These are phyloP conservation scores for Podaxis pistillaris DNA, from an alignment of 768 basidiomycete species.

Conservation along the genomic window DNA sequence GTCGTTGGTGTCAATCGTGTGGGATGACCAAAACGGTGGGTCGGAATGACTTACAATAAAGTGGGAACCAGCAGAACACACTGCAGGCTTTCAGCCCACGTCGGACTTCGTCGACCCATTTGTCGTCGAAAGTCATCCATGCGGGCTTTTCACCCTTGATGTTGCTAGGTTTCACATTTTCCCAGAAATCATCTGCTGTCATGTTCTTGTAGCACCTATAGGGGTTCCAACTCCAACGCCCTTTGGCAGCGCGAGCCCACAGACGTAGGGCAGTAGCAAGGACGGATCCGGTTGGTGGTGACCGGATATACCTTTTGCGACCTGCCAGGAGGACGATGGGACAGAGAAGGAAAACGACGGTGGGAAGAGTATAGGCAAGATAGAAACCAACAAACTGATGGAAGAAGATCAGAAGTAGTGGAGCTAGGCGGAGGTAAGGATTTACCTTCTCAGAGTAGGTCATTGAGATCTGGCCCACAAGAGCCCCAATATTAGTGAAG, in stretches of 20 bases:
- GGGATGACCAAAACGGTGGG: background rate
- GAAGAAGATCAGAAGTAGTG: background rate
- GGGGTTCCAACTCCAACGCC: conserved; percentile 58
- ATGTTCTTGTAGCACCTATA: conserved; percentile 45
- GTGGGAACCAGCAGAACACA: conserved; percentile 61
- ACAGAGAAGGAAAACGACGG: conserved; percentile 56
- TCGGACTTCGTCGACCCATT: conserved; percentile 75
- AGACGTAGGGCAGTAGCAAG: conserved; percentile 48
- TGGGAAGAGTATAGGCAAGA: conserved; percentile 65
- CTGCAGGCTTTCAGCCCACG: conserved; percentile 73
- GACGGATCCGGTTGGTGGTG: conserved; percentile 68
- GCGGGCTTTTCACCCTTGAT: conserved; percentile 40
- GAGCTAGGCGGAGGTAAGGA: background rate
- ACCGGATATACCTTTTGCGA: conserved; percentile 49
- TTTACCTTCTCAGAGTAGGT: conserved; percentile 61
- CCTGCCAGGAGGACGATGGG: conserved; percentile 59
- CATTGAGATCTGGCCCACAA: conserved; percentile 71
- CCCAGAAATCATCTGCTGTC: conserved; percentile 69
- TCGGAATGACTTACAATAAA: conserved; percentile 51
- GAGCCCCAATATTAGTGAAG: conserved; percentile 74
- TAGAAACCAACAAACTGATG: conserved; percentile 61
- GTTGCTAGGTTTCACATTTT: conserved; percentile 64
- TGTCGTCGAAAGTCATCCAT: conserved; percentile 80
- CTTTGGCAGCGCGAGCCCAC: conserved; percentile 43
- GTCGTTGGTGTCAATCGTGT: background rate